Evolutionary conservation across 306 rosid genomes (phyloP).

Genomic region (Cicer bijugum): DNA sequence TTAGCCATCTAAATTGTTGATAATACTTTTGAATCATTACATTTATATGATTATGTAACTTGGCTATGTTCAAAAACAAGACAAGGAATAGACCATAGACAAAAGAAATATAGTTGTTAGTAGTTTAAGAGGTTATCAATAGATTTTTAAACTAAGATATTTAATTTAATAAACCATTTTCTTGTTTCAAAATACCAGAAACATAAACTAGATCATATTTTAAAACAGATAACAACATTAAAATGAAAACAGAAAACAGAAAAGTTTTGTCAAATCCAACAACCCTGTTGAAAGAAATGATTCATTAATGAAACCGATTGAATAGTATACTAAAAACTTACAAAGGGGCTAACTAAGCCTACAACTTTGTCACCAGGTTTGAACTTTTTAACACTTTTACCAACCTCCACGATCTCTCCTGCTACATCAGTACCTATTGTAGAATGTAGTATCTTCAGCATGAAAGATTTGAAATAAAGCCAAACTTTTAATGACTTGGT

Average conservation of each 20-base stretch:
- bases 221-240: neutral
- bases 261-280: neutral
- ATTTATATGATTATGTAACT: neutral
- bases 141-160: constrained; percentile 4
- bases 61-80: neutral
- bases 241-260: neutral
- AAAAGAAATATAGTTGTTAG: neutral
- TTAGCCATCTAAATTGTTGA: neutral
- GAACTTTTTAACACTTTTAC: constrained; percentile 60
- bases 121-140: neutral
- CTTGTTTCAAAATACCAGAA: neutral
- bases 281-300: neutral
- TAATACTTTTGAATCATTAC: constrained; percentile 7
- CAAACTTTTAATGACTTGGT: neutral
- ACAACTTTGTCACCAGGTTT: constrained; percentile 75
- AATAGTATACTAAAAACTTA: constrained; percentile 41
- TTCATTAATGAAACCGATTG: neutral
- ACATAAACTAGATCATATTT: neutral
- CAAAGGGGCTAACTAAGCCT: constrained; percentile 43
- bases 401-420: constrained; percentile 70
- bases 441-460: constrained; percentile 26
- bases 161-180: constrained; percentile 2
- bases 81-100: neutral
- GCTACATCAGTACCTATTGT: constrained; percentile 69
- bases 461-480: constrained; percentile 25